These are phyloP conservation scores for Vanilla planifolia DNA, from an alignment of 106 monocot species.

Conservation along the genomic window DNA sequence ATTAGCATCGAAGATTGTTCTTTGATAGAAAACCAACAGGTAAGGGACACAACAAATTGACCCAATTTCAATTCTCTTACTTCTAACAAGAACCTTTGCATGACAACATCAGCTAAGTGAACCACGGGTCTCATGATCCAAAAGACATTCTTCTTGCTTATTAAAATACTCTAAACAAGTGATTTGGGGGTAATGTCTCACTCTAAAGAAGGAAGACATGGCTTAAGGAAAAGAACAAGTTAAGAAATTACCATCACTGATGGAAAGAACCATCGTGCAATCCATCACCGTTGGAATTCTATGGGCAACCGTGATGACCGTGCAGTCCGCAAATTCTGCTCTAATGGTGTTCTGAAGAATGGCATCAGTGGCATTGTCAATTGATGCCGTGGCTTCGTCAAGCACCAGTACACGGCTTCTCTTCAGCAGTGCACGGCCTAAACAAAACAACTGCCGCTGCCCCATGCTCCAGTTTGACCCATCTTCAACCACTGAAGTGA, in stretches of 20 bases:
- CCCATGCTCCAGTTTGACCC: conserved; percentile 99
- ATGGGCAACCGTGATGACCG: conserved; percentile 95
- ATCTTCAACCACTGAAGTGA: conserved; percentile 56
- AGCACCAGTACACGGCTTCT: conserved; percentile 76
- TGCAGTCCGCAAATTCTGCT: conserved; percentile 68
- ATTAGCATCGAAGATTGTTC: too few relatives aligned
- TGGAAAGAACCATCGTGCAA: conserved; percentile 79
- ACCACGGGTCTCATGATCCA: too few relatives aligned
- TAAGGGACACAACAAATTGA: too few relatives aligned
- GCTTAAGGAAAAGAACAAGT: not conserved
- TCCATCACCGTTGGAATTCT: conserved; percentile 96
- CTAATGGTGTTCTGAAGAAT: conserved; percentile 88
- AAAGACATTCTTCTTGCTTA: too few relatives aligned
- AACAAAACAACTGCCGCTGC: conserved; percentile 85
- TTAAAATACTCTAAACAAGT: too few relatives aligned
- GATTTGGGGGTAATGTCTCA: too few relatives aligned
- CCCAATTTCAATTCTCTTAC: too few relatives aligned
- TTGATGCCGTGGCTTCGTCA: conserved; percentile 97
- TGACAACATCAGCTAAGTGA: too few relatives aligned
- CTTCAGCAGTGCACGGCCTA: conserved; percentile 75
- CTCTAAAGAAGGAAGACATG: not conserved
- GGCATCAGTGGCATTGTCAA: conserved; percentile 83
- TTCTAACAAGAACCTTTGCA: too few relatives aligned
- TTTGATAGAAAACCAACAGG: too few relatives aligned
- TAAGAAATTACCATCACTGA: conserved; percentile 82